Conservation (phyloP, 2,329 filamentous ascomycete species). For the Trichothecium roseum region DNA sequence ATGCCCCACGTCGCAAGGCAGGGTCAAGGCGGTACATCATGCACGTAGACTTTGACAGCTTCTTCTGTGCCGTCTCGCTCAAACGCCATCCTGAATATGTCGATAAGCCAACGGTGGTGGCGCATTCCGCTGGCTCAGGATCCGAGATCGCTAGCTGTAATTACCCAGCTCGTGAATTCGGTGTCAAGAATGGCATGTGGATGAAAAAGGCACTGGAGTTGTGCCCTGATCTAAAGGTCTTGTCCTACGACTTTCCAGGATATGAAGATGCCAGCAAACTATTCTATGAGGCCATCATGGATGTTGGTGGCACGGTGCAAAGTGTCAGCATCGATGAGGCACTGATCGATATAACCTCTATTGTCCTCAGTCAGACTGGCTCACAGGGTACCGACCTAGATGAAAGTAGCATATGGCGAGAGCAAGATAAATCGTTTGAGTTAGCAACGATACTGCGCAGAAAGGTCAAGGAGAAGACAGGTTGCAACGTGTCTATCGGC, state of each 20-base stretch:
- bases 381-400: constrained; percentile 53
- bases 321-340: constrained; percentile 97
- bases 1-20: constrained; percentile 36
- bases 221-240: constrained; percentile 74
- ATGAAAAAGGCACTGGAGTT: constrained; percentile 82
- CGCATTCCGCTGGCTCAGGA: constrained; percentile 73
- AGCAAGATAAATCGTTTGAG: constrained; percentile 68
- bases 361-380: constrained; percentile 55
- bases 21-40: constrained; percentile 73
- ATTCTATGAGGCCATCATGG: constrained; percentile 80
- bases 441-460: constrained; percentile 56
- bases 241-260: constrained; percentile 92
- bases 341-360: constrained; percentile 67
- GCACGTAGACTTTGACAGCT: constrained; percentile 97
- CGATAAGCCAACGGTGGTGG: constrained; percentile 77
- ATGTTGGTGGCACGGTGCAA: constrained; percentile 73
- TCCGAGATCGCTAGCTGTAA: constrained; percentile 98
- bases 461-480: constrained; percentile 63
- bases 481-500: constrained; percentile 82
- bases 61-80: constrained; percentile 87
- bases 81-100: constrained; percentile 65
- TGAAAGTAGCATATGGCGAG: constrained; percentile 62
- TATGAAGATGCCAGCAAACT: constrained; percentile 84
- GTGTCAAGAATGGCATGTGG: constrained; percentile 98
- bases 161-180: constrained; percentile 76